phyloP scores from a whole-genome alignment of 345 rosid genomes.

The Nephelium lappaceum region DNA sequence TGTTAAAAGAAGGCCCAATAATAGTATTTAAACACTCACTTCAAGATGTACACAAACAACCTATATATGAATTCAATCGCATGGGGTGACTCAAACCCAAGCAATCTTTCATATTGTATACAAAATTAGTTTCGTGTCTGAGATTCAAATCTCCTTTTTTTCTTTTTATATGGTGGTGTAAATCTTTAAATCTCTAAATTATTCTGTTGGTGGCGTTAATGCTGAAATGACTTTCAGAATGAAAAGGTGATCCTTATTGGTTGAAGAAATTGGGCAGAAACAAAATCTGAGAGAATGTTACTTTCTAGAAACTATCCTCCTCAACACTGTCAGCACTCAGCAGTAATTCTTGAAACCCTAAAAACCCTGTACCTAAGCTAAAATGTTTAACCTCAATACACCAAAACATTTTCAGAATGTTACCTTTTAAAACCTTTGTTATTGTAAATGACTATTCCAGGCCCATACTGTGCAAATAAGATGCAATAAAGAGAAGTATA shows the following conservation, averaged over 20 bases:
- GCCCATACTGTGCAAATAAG: background rate
- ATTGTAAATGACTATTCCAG: background rate
- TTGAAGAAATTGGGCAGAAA: background rate
- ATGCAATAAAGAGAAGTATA: background rate
- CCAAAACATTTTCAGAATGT: background rate
- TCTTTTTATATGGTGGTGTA: background rate
- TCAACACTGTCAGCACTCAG: background rate
- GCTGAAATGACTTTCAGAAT: background rate
- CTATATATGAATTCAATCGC: too few relatives aligned
- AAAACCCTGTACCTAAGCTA: background rate
- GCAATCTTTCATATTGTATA: background rate
- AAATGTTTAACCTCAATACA: background rate
- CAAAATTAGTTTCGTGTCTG: background rate
- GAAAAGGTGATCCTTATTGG: background rate
- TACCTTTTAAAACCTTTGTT: background rate
- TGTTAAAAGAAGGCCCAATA: background rate
- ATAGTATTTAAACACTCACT: background rate
- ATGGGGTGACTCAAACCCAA: background rate
- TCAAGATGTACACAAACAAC: background rate
- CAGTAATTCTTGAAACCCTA: background rate
- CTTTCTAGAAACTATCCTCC: background rate
- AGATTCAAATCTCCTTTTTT: background rate
- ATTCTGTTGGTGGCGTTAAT: background rate
- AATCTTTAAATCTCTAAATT: background rate
- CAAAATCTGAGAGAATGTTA: background rate